A percentile compares a stretch with the other conserved stretches of the same genome.
Evolutionary conservation across 306 rosid species (phyloP).

Genomic region (Inga laurina): DNA sequence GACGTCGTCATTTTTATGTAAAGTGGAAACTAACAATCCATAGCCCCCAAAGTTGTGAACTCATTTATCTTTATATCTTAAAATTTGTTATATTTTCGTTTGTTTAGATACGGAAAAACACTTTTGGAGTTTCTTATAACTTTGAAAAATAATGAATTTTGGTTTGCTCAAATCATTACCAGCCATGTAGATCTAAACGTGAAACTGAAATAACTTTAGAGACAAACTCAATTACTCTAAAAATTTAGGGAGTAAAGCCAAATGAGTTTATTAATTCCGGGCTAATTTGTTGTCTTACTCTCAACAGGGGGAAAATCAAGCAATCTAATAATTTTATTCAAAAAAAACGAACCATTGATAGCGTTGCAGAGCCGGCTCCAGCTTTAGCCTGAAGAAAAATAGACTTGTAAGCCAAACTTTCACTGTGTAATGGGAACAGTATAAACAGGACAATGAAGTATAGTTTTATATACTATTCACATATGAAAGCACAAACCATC

Average conservation of each 20-base stretch:
- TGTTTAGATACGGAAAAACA: background rate
- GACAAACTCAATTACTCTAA: background rate
- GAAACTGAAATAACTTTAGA: background rate
- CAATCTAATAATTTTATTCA: background rate
- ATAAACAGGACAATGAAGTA: background rate
- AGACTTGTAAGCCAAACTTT: slow-evolving; percentile 22
- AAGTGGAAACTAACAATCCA: background rate
- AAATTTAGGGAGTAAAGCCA: background rate
- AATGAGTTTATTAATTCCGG: background rate
- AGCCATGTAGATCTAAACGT: background rate
- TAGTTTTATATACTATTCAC: background rate
- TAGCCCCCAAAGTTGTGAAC: background rate
- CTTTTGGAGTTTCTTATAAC: background rate
- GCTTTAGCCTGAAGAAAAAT: slow-evolving; percentile 75
- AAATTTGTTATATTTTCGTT: background rate
- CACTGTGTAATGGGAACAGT: background rate
- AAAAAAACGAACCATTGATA: slow-evolving; percentile 44
- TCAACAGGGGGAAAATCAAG: background rate
- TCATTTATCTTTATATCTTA: background rate
- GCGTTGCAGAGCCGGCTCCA: slow-evolving; percentile 74
- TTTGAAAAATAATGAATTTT: too few species aligned
- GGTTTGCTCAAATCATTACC: background rate
- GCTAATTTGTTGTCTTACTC: background rate
- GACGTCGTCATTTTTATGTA: background rate
- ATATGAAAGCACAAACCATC: slow-evolving; percentile 19